Base-by-base conservation (phyloP, 129 eudicot genomes). In the Calendula officinalis region DNA sequence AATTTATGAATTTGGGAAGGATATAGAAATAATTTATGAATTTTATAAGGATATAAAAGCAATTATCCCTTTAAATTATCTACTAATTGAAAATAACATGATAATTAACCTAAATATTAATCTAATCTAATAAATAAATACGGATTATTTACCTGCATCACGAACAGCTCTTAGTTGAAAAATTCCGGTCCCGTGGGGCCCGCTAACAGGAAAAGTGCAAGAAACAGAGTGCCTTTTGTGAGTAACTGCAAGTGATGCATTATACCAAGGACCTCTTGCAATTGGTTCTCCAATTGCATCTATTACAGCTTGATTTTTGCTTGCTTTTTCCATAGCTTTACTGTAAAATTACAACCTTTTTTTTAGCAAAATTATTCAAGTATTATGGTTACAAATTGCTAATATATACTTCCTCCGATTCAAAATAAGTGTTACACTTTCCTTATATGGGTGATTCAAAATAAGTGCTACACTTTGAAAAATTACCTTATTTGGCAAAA, bases 161-260 rank as follows among this genome's bases (percentile, higher is more conserved):
- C 98, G 85, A 72, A 92, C 88, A 34, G 98, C 98, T 68, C 85
- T 75, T 49, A 92, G 69, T 67, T 84, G 98, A 75, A 92, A 80
- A 54, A 85, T 84, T 60, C 95, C 98, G 58, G 86, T 74, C 78
- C 98, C 98, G 66, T 79, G 91, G 32, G 98, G 98, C 50, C 98
- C 96, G 69, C 91, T 78, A 47, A 88, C 96, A 16, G 98, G 98
- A 73, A 92, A 92, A 14, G 96, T 75, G 82, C 96, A 92, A 16
- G 98, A 92, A 10, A 92, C 98, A 27, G 98, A 85, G 6, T 79
- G 90, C 60, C 98, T 84, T 66, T 79, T 68, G 73, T 88, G 96
- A 80, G 91, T 83, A 53, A 92, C 95, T 39, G 96, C 98, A 74
- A 92, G 91, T 60, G 98, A 88, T 66, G 98, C 96, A 73, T 81